Conservation (phyloP, 2,329 filamentous ascomycete species). For the Phyllosticta paracitricarpa region DNA sequence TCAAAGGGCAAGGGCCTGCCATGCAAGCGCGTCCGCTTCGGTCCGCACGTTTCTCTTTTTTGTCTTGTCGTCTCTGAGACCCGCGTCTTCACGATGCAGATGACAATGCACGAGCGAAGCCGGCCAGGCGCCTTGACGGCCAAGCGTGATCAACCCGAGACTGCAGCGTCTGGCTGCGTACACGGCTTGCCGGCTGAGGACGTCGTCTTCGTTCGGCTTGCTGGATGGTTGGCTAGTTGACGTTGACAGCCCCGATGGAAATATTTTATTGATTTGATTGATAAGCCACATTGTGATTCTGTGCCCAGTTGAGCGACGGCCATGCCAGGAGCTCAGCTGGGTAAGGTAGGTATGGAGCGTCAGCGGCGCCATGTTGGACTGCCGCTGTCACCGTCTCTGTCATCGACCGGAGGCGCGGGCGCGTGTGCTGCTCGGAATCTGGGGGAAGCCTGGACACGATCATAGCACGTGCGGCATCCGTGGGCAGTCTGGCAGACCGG, state of each 20-base stretch:
- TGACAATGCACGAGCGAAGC: background rate
- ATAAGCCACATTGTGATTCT: background rate
- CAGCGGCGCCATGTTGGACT: background rate
- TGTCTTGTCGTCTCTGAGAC: background rate
- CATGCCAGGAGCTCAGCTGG: background rate
- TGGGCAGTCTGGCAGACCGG: background rate
- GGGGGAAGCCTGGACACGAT: background rate
- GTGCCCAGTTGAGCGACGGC: background rate
- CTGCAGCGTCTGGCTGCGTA: background rate
- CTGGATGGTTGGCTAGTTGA: background rate
- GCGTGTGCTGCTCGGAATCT: background rate
- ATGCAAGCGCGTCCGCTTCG: background rate
- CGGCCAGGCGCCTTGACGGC: background rate
- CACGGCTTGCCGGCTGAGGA: background rate
- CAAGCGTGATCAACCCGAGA: background rate
- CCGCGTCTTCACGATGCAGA: background rate
- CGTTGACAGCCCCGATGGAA: too few relatives aligned
- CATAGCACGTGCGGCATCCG: background rate
- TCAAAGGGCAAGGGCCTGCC: background rate
- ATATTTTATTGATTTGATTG: background rate
- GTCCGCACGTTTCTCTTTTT: background rate
- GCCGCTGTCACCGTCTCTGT: background rate
- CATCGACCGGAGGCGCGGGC: background rate
- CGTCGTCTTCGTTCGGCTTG: background rate
- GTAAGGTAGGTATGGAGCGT: background rate